These are phyloP conservation scores for Candida neerlandica DNA, from an alignment of 1,139 yeast genomes.

Conservation along the genomic window DNA sequence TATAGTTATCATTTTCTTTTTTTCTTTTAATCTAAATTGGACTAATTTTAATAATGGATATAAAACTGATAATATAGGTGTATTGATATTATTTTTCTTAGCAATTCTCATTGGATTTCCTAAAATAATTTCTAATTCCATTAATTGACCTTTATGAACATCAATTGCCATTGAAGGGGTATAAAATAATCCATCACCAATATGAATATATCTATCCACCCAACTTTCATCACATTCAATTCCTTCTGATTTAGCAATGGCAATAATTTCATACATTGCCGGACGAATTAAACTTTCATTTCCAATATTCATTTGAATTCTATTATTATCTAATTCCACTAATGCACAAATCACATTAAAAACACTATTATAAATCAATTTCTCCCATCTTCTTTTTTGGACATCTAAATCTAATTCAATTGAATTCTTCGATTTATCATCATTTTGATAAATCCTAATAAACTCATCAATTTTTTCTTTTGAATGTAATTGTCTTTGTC, in stretches of 20 bases:
- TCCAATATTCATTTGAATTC: conserved; percentile 58
- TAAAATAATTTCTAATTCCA: conserved; percentile 71
- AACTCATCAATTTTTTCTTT: conserved; percentile 40
- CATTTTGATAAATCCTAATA: conserved; percentile 51
- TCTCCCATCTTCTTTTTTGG: conserved; percentile 67
- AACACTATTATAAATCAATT: conserved; percentile 69
- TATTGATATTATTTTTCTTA: conserved; percentile 49
- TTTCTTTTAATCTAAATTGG: conserved; percentile 63
- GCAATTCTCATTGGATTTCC: conserved; percentile 74
- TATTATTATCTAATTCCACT: conserved; percentile 55
- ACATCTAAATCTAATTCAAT: conserved; percentile 51
- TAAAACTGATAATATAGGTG: conserved; percentile 61
- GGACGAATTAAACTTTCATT: conserved; percentile 53
- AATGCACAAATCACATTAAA: conserved; percentile 64
- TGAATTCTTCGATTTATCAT: conserved; percentile 35
- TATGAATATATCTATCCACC: conserved; percentile 52
- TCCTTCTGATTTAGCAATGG: conserved; percentile 67
- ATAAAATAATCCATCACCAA: conserved; percentile 67
- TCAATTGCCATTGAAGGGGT: conserved; percentile 78
- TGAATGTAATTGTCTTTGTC: conserved; percentile 20
- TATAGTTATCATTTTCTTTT: conserved; percentile 43
- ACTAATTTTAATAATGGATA: conserved; percentile 59
- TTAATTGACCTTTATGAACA: conserved; percentile 64
- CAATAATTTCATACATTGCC: conserved; percentile 65
- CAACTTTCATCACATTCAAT: conserved; percentile 46